These are phyloP conservation scores for Calonectria fujianensis DNA, from an alignment of 2,329 filamentous ascomycete genomes.

Conservation along the genomic window DNA sequence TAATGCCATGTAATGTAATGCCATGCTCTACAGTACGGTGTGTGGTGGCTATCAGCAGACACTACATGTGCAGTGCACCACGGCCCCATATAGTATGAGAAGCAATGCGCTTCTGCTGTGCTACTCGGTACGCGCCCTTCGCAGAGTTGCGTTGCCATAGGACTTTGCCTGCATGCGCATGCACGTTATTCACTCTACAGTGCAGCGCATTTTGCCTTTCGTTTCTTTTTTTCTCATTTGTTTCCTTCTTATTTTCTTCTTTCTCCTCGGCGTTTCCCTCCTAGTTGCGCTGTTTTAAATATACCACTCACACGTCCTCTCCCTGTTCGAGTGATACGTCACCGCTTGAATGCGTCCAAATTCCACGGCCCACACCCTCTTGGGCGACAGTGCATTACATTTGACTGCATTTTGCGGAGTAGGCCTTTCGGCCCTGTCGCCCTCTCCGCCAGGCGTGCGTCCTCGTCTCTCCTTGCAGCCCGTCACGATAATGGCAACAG, in stretches of 20 bases:
- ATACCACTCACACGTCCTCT: conserved; percentile 29
- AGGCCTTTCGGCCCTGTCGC: conserved; percentile 1
- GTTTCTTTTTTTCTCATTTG: background rate
- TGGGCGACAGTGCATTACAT: conserved; percentile 4
- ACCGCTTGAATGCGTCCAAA: conserved; percentile 25
- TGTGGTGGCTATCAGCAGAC: conserved; percentile 19
- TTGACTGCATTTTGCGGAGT: conserved; percentile 22
- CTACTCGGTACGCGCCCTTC: conserved; percentile 15
- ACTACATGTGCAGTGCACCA: conserved; percentile 19
- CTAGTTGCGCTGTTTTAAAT: conserved; percentile 28
- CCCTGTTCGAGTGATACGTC: conserved; percentile 27
- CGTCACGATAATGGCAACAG: background rate
- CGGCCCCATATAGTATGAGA: background rate
- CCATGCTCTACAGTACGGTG: conserved; percentile 15
- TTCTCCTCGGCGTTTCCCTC: conserved; percentile 9
- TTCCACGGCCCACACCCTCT: conserved; percentile 25
- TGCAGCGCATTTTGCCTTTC: background rate
- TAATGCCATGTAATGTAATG: conserved; percentile 9
- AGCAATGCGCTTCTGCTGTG: background rate
- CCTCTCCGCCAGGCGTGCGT: background rate
- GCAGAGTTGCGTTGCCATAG: background rate
- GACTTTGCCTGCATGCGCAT: background rate
- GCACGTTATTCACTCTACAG: conserved; percentile 15
- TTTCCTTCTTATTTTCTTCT: conserved; percentile 20
- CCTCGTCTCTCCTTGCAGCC: background rate